These are phyloP conservation scores for Asterochloris sp. DNA, from an alignment of 139 green algal species.

Conservation along the genomic window DNA sequence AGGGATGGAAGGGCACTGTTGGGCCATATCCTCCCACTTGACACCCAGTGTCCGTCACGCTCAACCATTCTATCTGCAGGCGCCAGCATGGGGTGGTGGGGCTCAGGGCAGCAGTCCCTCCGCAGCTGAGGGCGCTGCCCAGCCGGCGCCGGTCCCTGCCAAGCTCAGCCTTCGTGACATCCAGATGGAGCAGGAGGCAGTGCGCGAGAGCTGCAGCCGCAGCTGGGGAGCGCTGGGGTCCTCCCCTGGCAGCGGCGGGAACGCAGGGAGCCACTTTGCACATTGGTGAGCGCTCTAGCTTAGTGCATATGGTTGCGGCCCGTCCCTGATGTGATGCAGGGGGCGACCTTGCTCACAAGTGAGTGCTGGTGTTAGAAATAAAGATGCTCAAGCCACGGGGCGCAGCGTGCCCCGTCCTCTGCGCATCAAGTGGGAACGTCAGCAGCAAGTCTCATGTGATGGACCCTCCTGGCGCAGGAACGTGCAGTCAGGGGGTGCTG, in stretches of 20 bases:
- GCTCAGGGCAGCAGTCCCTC: background rate
- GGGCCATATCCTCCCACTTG: background rate
- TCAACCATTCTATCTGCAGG: background rate
- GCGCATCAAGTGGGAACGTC: too few species aligned
- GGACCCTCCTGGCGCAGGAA: background rate
- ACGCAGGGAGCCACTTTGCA: background rate
- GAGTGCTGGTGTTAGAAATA: too few species aligned
- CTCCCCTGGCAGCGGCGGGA: conserved; percentile 5
- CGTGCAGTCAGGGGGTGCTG: background rate
- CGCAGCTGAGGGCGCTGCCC: background rate
- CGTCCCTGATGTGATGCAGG: too few species aligned
- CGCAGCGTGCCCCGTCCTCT: too few species aligned
- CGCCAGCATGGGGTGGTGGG: conserved; percentile 1
- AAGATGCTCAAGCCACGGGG: too few species aligned
- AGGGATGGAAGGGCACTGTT: too few species aligned
- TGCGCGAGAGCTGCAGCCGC: background rate
- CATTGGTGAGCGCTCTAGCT: too few species aligned
- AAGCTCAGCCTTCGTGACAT: conserved; percentile 23
- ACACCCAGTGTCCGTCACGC: background rate
- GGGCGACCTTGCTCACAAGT: too few species aligned
- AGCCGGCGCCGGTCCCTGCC: background rate
- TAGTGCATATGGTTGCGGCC: too few species aligned
- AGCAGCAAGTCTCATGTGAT: too few species aligned
- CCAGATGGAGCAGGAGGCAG: conserved; percentile 26
- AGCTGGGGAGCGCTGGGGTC: conserved; percentile 26